Conservation (phyloP, 768 basidiomycete genomes). For the Plicaturopsis crispa region DNA sequence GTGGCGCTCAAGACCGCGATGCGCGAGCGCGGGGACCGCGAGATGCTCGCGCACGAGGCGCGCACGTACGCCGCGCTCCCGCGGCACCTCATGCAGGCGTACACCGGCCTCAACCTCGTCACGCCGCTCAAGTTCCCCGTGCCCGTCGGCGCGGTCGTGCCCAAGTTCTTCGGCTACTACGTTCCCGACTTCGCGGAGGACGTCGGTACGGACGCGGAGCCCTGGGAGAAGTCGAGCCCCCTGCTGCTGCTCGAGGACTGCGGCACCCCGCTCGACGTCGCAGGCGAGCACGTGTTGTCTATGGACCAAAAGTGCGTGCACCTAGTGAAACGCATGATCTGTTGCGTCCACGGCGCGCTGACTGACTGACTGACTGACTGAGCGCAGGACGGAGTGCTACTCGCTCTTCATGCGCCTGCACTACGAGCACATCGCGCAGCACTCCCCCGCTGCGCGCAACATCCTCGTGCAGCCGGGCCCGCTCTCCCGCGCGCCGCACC, state of each 20-base stretch:
- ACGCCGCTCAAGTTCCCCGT: conserved; percentile 1
- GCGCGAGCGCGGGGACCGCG: conserved; percentile 1
- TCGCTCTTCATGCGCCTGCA: conserved; percentile 31
- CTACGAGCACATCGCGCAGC: conserved; percentile 17
- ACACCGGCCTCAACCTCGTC: conserved; percentile 4
- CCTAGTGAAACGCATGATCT: no score
- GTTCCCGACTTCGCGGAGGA: conserved; percentile 4
- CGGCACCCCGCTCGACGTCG: conserved; percentile 20
- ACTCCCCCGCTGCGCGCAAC: conserved; percentile 29
- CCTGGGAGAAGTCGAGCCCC: no score
- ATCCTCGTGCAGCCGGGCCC: conserved; percentile 24
- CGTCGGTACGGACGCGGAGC: conserved; percentile 1
- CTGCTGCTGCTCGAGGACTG: conserved; percentile 38
- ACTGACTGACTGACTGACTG: no score
- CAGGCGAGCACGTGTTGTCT: not conserved
- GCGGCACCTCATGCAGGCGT: conserved; percentile 15
- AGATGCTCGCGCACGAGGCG: conserved; percentile 16
- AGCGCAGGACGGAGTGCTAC: no score
- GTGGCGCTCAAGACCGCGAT: conserved; percentile 4
- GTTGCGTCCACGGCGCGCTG: no score
- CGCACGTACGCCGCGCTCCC: conserved; percentile 19
- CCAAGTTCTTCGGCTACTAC: conserved; percentile 11
- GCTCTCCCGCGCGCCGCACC: conserved; percentile 14
- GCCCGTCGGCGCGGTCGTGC: conserved; percentile 8
- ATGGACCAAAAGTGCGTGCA: not conserved